A percentile compares a stretch with the other conserved stretches of the same genome.
Conservation (phyloP, 2,329 filamentous ascomycete genomes). For the Aspergillus persii region DNA sequence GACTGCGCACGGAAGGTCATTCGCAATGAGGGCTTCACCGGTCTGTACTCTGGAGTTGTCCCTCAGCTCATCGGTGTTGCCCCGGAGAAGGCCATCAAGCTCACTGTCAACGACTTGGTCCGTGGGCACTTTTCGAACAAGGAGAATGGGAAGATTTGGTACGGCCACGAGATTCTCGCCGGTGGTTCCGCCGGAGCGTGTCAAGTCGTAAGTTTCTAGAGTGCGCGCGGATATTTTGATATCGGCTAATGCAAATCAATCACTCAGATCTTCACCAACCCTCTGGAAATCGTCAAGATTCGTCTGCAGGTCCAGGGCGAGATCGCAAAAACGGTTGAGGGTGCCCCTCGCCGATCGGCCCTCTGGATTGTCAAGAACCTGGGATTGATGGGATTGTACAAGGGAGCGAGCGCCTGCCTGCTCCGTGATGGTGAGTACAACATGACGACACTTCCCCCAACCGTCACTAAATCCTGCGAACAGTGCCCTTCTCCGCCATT, state of each 20-base stretch:
- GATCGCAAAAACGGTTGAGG: constrained; percentile 81
- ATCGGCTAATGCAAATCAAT: constrained; percentile 6
- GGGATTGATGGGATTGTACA: constrained; percentile 91
- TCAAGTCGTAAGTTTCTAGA: constrained; percentile 74
- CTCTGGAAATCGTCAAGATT: constrained; percentile 98
- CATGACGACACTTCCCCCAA: constrained; percentile 13
- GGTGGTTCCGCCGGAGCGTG: constrained; percentile 88
- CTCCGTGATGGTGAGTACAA: constrained; percentile 66
- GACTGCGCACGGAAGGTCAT: constrained; percentile 94
- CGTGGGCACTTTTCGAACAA: constrained; percentile 71
- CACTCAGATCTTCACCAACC: constrained; percentile 85
- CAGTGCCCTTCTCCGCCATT: constrained; percentile 93
- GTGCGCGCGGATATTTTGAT: neutral
- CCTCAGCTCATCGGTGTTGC: constrained; percentile 96
- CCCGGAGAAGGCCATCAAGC: constrained; percentile 99
- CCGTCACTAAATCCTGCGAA: neutral
- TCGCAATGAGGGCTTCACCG: constrained; percentile 83
- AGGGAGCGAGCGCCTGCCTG: constrained; percentile 90
- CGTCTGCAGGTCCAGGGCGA: constrained; percentile 96
- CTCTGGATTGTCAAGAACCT: constrained; percentile 98
- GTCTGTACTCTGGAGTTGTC: constrained; percentile 89
- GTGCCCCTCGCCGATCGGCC: constrained; percentile 80
- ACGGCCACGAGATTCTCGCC: constrained; percentile 73
- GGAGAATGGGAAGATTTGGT: constrained; percentile 69
- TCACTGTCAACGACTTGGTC: constrained; percentile 95